phyloP scores from a whole-genome alignment of 2,329 filamentous ascomycete species.

The Geosmithia putterillii region DNA sequence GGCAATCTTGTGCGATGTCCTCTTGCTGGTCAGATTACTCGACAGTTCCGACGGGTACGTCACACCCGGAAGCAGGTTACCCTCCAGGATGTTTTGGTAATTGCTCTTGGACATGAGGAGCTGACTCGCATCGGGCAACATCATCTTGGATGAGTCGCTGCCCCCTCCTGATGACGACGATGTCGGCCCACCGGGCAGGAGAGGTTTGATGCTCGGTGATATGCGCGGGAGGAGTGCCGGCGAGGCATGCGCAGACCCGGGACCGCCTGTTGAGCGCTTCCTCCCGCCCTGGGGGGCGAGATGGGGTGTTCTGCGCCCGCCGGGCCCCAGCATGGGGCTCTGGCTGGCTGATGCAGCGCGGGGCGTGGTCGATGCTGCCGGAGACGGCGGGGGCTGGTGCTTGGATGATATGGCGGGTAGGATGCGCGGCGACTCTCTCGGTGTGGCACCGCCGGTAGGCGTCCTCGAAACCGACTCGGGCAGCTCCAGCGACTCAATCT shows the following conservation, averaged over 20 bases:
- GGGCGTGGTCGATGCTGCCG: slow-evolving; percentile 30
- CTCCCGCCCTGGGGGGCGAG: slow-evolving; percentile 42
- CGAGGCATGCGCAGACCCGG: slow-evolving; percentile 66
- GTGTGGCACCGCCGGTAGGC: background rate
- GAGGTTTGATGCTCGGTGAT: slow-evolving; percentile 85
- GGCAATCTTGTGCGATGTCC: slow-evolving; percentile 94
- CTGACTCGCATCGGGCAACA: slow-evolving; percentile 52
- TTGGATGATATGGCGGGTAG: slow-evolving; percentile 26
- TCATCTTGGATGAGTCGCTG: slow-evolving; percentile 41
- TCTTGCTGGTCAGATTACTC: slow-evolving; percentile 88
- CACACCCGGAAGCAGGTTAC: slow-evolving; percentile 79
- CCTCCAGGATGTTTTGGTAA: slow-evolving; percentile 94
- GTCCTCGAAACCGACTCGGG: slow-evolving; percentile 51
- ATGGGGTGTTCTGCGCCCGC: slow-evolving; percentile 41
- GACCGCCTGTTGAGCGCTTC: slow-evolving; percentile 64
- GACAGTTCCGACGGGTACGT: slow-evolving; percentile 85
- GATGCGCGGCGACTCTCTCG: slow-evolving; percentile 10
- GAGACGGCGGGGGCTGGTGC: slow-evolving; percentile 36
- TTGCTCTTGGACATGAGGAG: slow-evolving; percentile 91
- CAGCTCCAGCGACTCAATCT: slow-evolving; percentile 50
- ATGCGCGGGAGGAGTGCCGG: slow-evolving; percentile 82
- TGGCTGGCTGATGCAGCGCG: slow-evolving; percentile 41
- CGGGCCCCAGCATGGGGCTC: slow-evolving; percentile 50
- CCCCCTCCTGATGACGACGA: too few species aligned
- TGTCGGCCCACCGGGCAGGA: too few species aligned